Conservation (phyloP, 306 rosid genomes). For the Lotus japonicus region DNA sequence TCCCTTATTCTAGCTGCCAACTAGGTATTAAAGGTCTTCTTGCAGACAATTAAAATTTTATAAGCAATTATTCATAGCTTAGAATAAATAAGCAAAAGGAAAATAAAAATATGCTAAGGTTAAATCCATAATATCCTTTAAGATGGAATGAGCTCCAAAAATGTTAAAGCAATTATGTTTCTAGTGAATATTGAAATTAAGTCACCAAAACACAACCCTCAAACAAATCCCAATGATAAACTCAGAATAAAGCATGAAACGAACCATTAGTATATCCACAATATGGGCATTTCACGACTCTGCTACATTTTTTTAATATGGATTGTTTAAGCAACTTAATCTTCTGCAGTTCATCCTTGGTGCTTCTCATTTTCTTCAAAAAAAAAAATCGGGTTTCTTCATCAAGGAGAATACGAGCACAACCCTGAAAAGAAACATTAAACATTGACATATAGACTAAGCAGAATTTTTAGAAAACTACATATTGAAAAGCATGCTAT, state of each 20-base stretch:
- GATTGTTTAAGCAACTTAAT: constrained; percentile 29
- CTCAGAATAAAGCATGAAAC: constrained; percentile 22
- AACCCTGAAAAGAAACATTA: constrained; percentile 46
- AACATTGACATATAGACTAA: constrained; percentile 14
- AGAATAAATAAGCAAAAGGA: neutral
- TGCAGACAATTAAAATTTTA: neutral
- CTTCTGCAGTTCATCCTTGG: constrained; percentile 55
- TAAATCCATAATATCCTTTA: neutral
- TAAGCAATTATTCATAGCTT: neutral
- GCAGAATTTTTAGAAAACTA: neutral
- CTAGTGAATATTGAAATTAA: neutral
- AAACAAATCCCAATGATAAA: neutral
- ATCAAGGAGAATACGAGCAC: constrained; percentile 67
- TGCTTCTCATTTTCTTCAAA: constrained; percentile 63
- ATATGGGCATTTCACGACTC: constrained; percentile 47
- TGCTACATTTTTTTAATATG: constrained; percentile 20
- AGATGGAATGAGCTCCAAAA: constrained; percentile 8
- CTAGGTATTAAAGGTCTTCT: neutral
- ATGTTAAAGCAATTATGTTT: neutral
- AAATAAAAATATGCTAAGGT: neutral
- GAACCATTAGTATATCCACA: constrained; percentile 75
- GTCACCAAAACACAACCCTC: constrained; percentile 14
- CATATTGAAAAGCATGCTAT: neutral
- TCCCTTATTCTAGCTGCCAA: neutral
- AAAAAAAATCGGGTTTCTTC: constrained; percentile 32